Evolutionary conservation across 768 basidiomycete species (phyloP).

Genomic region (Leccinum aurantiacum): DNA sequence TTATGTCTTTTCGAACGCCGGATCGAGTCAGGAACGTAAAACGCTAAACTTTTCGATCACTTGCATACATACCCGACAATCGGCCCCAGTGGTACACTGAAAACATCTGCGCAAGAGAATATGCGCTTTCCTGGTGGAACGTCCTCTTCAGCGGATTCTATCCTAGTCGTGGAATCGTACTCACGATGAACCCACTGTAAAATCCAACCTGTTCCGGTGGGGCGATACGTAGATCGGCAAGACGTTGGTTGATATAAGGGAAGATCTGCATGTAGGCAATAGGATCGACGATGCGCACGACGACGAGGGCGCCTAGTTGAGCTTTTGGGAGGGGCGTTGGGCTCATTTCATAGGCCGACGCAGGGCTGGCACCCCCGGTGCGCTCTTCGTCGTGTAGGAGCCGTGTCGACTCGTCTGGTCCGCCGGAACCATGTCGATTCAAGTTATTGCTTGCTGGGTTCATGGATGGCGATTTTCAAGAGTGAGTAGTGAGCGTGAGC

Average conservation of each 20-base stretch:
- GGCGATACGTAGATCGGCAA: constrained; percentile 5
- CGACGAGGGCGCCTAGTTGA: constrained; percentile 1
- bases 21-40: not conserved
- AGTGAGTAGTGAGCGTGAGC: not conserved
- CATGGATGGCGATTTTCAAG: not conserved
- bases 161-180: not conserved
- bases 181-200: constrained; percentile 10
- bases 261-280: constrained; percentile 7
- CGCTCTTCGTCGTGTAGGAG: constrained; percentile 2
- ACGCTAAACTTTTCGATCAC: not conserved
- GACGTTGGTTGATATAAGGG: constrained; percentile 11
- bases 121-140: constrained; percentile 2
- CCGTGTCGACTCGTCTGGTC: constrained; percentile 1
- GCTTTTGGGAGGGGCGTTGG: constrained; percentile 2
- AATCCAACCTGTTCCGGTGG: constrained; percentile 8
- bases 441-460: not conserved
- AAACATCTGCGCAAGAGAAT: constrained; percentile 4
- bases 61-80: constrained; percentile 7
- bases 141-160: not conserved
- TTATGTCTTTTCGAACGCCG: not conserved
- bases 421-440: not conserved
- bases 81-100: constrained; percentile 11
- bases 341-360: not conserved
- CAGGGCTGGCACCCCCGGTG: not conserved
- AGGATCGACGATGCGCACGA: not conserved